A percentile compares a stretch with the other conserved stretches of the same genome.
Conservation (phyloP, 768 basidiomycete genomes). For the Ephemerocybe angulata region DNA sequence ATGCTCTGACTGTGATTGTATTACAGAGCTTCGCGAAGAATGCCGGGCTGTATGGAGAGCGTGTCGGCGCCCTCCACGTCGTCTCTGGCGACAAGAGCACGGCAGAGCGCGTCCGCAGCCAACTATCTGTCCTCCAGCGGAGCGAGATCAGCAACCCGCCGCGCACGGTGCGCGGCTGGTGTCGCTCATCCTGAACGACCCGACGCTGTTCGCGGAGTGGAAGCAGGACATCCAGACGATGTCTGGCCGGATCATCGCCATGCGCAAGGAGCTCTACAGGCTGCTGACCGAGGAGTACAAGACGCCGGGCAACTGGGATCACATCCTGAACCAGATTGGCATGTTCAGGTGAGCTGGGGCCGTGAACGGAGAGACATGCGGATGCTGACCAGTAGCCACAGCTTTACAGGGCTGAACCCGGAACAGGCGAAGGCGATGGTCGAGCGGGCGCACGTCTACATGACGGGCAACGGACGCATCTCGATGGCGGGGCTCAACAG, state of each 20-base stretch:
- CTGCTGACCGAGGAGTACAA: constrained; percentile 73
- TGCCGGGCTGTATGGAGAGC: constrained; percentile 92
- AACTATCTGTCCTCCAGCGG: constrained; percentile 87
- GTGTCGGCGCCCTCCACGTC: constrained; percentile 90
- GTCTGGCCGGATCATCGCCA: constrained; percentile 88
- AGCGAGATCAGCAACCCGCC: constrained; percentile 97
- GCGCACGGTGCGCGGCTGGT: constrained; percentile 87
- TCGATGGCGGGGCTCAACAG: constrained; percentile 93
- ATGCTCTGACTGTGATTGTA: not conserved
- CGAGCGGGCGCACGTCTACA: constrained; percentile 75
- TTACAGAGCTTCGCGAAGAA: constrained; percentile 93
- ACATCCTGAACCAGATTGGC: constrained; percentile 93
- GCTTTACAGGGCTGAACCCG: constrained; percentile 78
- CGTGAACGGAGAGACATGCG: constrained; percentile 82
- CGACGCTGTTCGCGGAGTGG: constrained; percentile 81
- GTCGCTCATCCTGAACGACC: constrained; percentile 75
- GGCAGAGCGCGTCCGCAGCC: constrained; percentile 73
- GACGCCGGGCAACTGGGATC: constrained; percentile 94
- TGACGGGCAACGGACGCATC: constrained; percentile 86
- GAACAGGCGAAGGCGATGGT: constrained; percentile 65
- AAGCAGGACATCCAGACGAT: constrained; percentile 86
- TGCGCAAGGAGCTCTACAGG: constrained; percentile 77
- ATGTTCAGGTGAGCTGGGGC: constrained; percentile 95
- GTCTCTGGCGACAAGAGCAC: constrained; percentile 62
- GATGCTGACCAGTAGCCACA: too few species aligned